Conservation (phyloP, 2,329 filamentous ascomycete species). For the Akanthomyces muscarius region DNA sequence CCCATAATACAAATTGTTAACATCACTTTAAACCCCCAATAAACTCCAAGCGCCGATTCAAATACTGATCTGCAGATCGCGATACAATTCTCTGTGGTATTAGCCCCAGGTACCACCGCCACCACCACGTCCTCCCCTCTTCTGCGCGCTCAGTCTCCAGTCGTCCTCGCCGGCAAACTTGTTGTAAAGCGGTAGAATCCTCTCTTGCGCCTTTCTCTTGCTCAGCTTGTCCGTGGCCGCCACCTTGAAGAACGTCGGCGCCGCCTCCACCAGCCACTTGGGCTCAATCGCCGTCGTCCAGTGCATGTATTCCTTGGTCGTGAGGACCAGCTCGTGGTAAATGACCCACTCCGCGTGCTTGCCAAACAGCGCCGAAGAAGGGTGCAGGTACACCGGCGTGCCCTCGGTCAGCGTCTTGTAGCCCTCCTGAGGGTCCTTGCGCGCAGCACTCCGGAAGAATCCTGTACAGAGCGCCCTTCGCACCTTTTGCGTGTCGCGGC, state of each 20-base stretch:
- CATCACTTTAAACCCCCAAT: neutral
- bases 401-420: slow-evolving; percentile 97
- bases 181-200: slow-evolving; percentile 93
- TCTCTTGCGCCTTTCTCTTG: slow-evolving; percentile 89
- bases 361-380: slow-evolving; percentile 84
- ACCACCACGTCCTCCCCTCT: slow-evolving; percentile 75
- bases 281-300: slow-evolving; percentile 90
- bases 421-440: slow-evolving; percentile 93
- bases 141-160: slow-evolving; percentile 88
- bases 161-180: slow-evolving; percentile 90
- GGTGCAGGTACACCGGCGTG: slow-evolving; percentile 92
- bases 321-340: slow-evolving; percentile 86
- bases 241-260: slow-evolving; percentile 99
- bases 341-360: slow-evolving; percentile 97
- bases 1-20: neutral
- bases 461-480: slow-evolving; percentile 85
- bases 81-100: neutral
- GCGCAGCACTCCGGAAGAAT: slow-evolving; percentile 91
- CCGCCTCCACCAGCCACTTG: slow-evolving; percentile 89
- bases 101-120: slow-evolving; percentile 90
- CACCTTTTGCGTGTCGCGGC: slow-evolving; percentile 80
- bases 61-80: neutral
- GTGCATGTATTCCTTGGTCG: slow-evolving; percentile 98
- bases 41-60: neutral
- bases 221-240: slow-evolving; percentile 80